phyloP scores from a whole-genome alignment of 495 filamentous ascomycete species.

The Lasiosphaeris hirsuta region DNA sequence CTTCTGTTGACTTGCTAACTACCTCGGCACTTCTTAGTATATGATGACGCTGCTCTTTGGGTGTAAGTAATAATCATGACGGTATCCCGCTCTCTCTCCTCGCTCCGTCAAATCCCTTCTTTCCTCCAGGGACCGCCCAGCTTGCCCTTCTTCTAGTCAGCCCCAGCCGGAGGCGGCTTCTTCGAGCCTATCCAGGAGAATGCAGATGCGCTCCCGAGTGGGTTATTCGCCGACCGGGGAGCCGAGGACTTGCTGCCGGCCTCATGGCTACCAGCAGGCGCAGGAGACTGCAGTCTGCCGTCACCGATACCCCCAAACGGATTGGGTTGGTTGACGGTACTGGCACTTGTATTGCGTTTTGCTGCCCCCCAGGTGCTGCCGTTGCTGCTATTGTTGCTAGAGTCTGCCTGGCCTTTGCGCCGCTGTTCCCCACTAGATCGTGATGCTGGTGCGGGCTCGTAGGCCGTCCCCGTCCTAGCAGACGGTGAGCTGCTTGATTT shows the following conservation, averaged over 20 bases:
- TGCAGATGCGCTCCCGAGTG: slow-evolving; percentile 86
- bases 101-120: too few species aligned
- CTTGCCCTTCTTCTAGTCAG: slow-evolving; percentile 23
- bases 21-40: too few species aligned
- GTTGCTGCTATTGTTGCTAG: slow-evolving; percentile 25
- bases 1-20: too few species aligned
- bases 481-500: slow-evolving; percentile 49
- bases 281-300: slow-evolving; percentile 1
- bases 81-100: too few species aligned
- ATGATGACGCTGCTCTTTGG: too few species aligned
- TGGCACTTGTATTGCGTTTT: slow-evolving; percentile 33
- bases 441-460: slow-evolving; percentile 39
- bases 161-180: slow-evolving; percentile 34
- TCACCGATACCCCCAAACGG: slow-evolving; percentile 12
- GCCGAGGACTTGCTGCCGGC: slow-evolving; percentile 33
- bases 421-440: slow-evolving; percentile 36
- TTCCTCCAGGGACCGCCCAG: background rate
- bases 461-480: slow-evolving; percentile 44
- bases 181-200: slow-evolving; percentile 77
- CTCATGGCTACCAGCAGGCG: slow-evolving; percentile 4
- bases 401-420: slow-evolving; percentile 38
- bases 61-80: too few species aligned
- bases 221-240: slow-evolving; percentile 59
- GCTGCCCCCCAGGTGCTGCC: slow-evolving; percentile 36
- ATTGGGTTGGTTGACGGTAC: slow-evolving; percentile 7